These are phyloP conservation scores for Nidula microcarpa DNA, from an alignment of 768 basidiomycete genomes.

Conservation along the genomic window DNA sequence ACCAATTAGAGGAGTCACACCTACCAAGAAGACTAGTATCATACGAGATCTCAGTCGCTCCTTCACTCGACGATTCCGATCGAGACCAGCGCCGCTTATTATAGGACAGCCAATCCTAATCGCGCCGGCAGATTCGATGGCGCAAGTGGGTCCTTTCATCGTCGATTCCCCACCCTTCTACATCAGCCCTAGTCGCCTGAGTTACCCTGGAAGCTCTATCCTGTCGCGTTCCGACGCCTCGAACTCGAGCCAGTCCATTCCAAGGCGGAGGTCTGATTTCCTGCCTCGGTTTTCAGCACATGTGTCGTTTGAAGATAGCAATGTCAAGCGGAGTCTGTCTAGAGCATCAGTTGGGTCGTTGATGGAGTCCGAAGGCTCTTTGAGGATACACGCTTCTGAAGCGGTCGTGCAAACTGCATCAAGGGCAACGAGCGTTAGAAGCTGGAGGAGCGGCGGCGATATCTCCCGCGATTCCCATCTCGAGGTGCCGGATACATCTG, in stretches of 20 bases:
- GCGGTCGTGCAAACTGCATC: conserved; percentile 38
- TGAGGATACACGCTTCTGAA: conserved; percentile 35
- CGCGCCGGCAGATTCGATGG: no score
- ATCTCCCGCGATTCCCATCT: conserved; percentile 32
- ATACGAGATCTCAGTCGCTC: no score
- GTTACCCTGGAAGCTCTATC: no score
- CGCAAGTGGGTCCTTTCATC: no score
- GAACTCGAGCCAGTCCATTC: not conserved
- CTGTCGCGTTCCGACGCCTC: conserved; percentile 34
- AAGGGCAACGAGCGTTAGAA: conserved; percentile 53
- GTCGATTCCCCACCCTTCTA: no score
- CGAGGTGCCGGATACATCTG: conserved; percentile 20
- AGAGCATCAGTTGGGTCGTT: conserved; percentile 28
- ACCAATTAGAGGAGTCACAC: no score
- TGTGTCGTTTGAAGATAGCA: conserved; percentile 35
- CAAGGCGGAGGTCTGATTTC: conserved; percentile 53
- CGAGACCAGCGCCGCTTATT: no score
- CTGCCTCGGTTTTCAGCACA: conserved; percentile 45
- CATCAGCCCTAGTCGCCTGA: no score
- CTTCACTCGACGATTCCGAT: no score
- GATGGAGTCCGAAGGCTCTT: conserved; percentile 26
- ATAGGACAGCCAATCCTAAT: no score
- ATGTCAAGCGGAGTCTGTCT: conserved; percentile 30
- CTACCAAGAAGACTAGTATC: no score
- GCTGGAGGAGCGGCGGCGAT: conserved; percentile 35